Conservation (phyloP, 1,284 basidiomycete species). For the Xerocomus amazonicus region DNA sequence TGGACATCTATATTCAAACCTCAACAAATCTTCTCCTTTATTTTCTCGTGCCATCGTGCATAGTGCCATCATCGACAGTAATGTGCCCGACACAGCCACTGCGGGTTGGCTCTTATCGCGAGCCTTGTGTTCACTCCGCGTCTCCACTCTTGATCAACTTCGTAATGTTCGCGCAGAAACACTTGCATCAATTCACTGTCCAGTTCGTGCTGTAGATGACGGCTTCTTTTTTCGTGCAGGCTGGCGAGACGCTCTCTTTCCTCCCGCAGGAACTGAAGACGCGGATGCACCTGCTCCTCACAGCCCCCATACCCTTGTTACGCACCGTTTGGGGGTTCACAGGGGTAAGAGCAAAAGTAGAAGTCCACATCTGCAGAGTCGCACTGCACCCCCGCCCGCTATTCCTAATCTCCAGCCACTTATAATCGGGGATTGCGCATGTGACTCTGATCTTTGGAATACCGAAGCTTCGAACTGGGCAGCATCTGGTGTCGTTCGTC, state of each 20-base stretch:
- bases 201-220: constrained; percentile 60
- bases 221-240: constrained; percentile 59
- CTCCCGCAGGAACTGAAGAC: constrained; percentile 38
- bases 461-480: constrained; percentile 59
- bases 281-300: constrained; percentile 17
- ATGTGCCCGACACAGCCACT: constrained; percentile 51
- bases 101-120: constrained; percentile 67
- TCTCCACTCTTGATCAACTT: constrained; percentile 56
- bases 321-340: constrained; percentile 25
- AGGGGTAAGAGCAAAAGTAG: constrained; percentile 30
- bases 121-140: constrained; percentile 51
- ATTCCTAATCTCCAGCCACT: constrained; percentile 52
- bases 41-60: constrained; percentile 69
- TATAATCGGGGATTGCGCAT: constrained; percentile 69
- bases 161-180: constrained; percentile 52
- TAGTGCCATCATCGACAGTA: constrained; percentile 58
- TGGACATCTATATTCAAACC: constrained; percentile 61
- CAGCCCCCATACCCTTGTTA: constrained; percentile 14
- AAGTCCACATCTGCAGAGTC: constrained; percentile 30
- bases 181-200: constrained; percentile 48
- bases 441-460: constrained; percentile 61
- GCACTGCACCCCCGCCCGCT: constrained; percentile 24
- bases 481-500: constrained; percentile 52
- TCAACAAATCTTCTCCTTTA: constrained; percentile 55
- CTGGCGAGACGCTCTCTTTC: constrained; percentile 51